Percentiles rank a stretch among this genome's conserved stretches.
phyloP scores from a whole-genome alignment of 179 eudicot genomes.

The Nepenthes alata region DNA sequence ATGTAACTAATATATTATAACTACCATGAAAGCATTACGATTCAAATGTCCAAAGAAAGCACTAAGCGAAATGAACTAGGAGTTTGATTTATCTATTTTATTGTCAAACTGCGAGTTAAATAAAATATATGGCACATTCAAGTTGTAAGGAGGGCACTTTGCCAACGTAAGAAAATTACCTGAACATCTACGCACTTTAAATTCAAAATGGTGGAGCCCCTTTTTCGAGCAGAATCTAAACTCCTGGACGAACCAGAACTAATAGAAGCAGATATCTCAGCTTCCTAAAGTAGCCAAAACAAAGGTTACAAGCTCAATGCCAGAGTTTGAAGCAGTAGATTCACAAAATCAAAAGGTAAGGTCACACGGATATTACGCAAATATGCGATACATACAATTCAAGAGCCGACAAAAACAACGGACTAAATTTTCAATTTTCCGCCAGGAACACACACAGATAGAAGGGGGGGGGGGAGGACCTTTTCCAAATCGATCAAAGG shows the following conservation, averaged over 20 bases:
- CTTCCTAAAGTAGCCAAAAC: slow-evolving; percentile 42
- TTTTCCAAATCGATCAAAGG: slow-evolving; percentile 90
- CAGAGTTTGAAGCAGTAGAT: not conserved
- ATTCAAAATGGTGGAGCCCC: slow-evolving; percentile 76
- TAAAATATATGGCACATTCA: too few relatives aligned
- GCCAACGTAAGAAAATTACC: slow-evolving; percentile 19
- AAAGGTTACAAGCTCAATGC: not conserved
- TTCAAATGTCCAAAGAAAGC: too few relatives aligned
- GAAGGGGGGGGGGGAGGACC: slow-evolving; percentile 24
- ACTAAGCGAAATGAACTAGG: too few relatives aligned
- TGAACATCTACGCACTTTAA: slow-evolving; percentile 91
- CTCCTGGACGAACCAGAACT: slow-evolving; percentile 63
- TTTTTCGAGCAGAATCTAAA: slow-evolving; percentile 64
- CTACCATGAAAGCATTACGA: too few relatives aligned
- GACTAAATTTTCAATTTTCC: not conserved
- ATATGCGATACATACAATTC: not conserved
- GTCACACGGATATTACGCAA: not conserved
- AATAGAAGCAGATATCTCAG: slow-evolving; percentile 77
- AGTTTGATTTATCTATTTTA: too few relatives aligned
- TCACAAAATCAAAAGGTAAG: not conserved
- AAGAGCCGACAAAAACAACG: not conserved
- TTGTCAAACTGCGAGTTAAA: too few relatives aligned
- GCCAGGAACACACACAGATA: not conserved
- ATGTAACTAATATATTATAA: too few relatives aligned
- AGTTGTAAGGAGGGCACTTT: not conserved